Evolutionary conservation across 495 filamentous ascomycete genomes (phyloP), one percentile per base, ranked within the genome.

Genomic region (Penicillium riverlandense): DNA sequence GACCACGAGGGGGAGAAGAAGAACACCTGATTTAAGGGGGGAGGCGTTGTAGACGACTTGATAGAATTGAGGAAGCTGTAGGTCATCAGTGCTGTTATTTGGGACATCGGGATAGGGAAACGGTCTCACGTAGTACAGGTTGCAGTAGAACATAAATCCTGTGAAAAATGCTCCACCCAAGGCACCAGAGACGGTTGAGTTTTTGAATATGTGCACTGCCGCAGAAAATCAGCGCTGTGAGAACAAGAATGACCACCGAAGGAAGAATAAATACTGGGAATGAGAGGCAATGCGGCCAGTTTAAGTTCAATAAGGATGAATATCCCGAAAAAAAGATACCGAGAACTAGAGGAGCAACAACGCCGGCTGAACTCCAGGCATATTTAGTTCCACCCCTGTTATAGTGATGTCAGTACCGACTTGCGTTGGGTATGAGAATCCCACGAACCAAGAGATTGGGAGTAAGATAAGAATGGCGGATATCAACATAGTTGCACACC

Each of bases 1-100:
- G 22, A 71, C 65, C 1, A 74, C 74, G 32, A 73, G 59, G 0
- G 80, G 78, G 35, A 83, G 69, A 1, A 79, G 44, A 0, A 70
- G 65, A 1, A 83, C 61, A 8, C 76, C 76, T 0, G 76, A 53
- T 3, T 67, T 55, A 8, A 73, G 75, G 0, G 79, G 73, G 1
- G 54, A 52, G 34, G 57, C 61, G 10, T 59, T 68, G 16, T 72
- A 69, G 37, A 62, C 49, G 12, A 46, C 53, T 48, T 62, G 58
- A 37, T 62, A 64, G 41, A 48, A 64, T 34, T 60, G 45, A 9
- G 59, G 53, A 0, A 22, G 22, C 22, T 22, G 22, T 22, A 22
- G 22, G 4, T 22, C 22, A 22, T 22, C 22, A 22, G 22, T 22
- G 22, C 4, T 6, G 22, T 22, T 2, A 22, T 4, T 6, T 22